Evolutionary conservation across 2,329 filamentous ascomycete species (phyloP).

Genomic region (Penicillium brevicompactum): DNA sequence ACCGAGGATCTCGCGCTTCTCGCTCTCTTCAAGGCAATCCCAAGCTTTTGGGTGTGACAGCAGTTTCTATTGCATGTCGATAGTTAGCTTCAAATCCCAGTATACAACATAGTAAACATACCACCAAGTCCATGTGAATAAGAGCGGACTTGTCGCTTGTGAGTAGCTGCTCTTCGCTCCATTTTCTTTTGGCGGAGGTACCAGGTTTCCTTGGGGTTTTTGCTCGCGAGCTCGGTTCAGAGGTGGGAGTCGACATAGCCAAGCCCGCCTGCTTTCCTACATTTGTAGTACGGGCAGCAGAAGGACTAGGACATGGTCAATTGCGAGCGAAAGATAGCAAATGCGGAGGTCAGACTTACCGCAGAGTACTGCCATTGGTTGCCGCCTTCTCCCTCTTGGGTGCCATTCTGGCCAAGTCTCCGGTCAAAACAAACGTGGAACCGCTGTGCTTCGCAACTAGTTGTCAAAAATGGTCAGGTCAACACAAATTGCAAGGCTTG

Average conservation of each 20-base stretch:
- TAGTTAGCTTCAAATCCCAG: not conserved
- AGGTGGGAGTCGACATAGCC: constrained; percentile 30
- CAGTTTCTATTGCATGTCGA: constrained; percentile 35
- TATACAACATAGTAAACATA: constrained; percentile 22
- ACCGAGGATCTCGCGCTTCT: constrained; percentile 44
- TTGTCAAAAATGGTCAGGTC: constrained; percentile 73
- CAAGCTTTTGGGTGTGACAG: constrained; percentile 44
- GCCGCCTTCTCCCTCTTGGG: constrained; percentile 36
- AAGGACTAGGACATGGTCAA: constrained; percentile 24
- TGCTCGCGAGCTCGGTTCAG: constrained; percentile 24
- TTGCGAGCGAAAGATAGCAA: not conserved
- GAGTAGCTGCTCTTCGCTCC: constrained; percentile 42
- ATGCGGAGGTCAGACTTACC: constrained; percentile 22
- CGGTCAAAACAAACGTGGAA: constrained; percentile 25
- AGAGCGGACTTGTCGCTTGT: constrained; percentile 42
- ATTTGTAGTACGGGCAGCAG: constrained; percentile 25
- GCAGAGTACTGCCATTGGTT: constrained; percentile 29
- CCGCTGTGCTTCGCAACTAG: constrained; percentile 4
- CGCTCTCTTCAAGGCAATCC: constrained; percentile 43
- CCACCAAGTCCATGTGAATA: constrained; percentile 41
- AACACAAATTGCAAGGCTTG: constrained; percentile 90
- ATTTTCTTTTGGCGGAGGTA: constrained; percentile 36
- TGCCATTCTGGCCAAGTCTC: constrained; percentile 33
- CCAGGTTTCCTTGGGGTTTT: constrained; percentile 34
- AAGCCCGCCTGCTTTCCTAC: constrained; percentile 23